Base-by-base conservation (phyloP, 768 basidiomycete species). In the Phaeotremella fagi region DNA sequence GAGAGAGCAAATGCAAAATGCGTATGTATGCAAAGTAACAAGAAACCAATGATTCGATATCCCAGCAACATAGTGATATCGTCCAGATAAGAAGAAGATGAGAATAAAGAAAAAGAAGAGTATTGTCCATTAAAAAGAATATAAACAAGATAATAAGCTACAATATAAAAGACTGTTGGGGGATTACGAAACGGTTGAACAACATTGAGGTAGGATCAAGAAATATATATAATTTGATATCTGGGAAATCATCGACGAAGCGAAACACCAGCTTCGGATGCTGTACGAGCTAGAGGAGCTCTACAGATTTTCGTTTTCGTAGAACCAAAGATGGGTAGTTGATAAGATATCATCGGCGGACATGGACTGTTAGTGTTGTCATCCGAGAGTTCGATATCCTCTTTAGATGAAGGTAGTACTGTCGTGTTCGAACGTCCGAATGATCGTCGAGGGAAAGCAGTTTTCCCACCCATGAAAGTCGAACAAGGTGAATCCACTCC, bases 351-450 rank as follows among this genome's bases (percentile, higher is more conserved):
- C 36, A 88, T 47, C 9, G 46, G 75, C 18, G 38, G 38, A 41
- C 38, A 41, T 9, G 38, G 38, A 41, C 38, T 41, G 22, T 41
- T 20, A 11, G 38, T 14, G 6, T 75, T 75, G 26, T 51, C 31
- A 2, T 43, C 52, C 38, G 73, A 72, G 27, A 57, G 29, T 28
- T 43, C 44, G 44, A 62, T 64, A 2, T 77, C 81, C 29, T 79
- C 79, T 46, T 86, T 81, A 44, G 86, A 81, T 38, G 78, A 80
- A 35, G 84, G 82, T 20, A 84, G 85, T 3, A 81, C 84, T 60
- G 80, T 84, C 14, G 82, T 84, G 22, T 85, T 85, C 22, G 85
- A 84, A 86, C 45, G 50, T 76, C 79, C 50, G 79, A 71, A 55
- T 60, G 52, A 35, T 61, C 54, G 23, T 22, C 38, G 38, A 41